Percentiles rank a stretch among this genome's conserved stretches.
phyloP scores from a whole-genome alignment of 2,329 filamentous ascomycete species.

The Botryotinia globosa region DNA sequence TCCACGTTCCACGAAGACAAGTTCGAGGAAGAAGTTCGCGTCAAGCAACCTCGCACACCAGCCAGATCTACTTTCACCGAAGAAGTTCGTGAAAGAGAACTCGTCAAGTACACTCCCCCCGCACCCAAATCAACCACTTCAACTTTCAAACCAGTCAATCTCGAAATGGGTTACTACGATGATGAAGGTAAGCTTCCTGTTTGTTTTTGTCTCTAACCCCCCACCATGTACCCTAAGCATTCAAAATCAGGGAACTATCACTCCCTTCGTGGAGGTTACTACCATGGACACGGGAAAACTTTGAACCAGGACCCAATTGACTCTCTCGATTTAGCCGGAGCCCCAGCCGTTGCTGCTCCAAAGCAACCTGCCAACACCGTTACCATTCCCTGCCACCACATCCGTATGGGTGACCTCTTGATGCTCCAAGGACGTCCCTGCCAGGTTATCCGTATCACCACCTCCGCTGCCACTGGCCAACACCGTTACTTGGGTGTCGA shows the following conservation, averaged over 20 bases:
- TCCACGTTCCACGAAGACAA: constrained; percentile 26
- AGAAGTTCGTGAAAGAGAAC: constrained; percentile 30
- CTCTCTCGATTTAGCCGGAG: constrained; percentile 22
- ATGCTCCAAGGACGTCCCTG: constrained; percentile 98
- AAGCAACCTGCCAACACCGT: constrained; percentile 69
- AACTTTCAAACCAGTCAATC: constrained; percentile 26
- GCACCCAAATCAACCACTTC: constrained; percentile 25
- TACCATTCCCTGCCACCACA: constrained; percentile 98
- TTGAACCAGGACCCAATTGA: constrained; percentile 20
- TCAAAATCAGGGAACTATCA: constrained; percentile 61
- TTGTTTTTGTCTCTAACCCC: constrained; percentile 21
- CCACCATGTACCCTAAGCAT: constrained; percentile 30
- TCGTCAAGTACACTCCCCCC: constrained; percentile 31
- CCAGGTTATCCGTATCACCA: constrained; percentile 99
- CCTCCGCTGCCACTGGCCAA: constrained; percentile 95
- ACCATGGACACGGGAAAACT: constrained; percentile 14
- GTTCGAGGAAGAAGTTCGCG: constrained; percentile 26
- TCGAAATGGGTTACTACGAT: constrained; percentile 78
- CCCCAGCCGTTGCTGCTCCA: constrained; percentile 27
- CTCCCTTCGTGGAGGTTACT: constrained; percentile 64
- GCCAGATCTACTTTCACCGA: constrained; percentile 29
- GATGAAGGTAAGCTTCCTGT: constrained; percentile 50
- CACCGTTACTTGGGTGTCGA: constrained; percentile 99
- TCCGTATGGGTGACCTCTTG: constrained; percentile 97
- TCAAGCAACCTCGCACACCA: constrained; percentile 36